Conservation (phyloP, 163 green algal genomes). For the Chlamydomonas reinhardtii region DNA sequence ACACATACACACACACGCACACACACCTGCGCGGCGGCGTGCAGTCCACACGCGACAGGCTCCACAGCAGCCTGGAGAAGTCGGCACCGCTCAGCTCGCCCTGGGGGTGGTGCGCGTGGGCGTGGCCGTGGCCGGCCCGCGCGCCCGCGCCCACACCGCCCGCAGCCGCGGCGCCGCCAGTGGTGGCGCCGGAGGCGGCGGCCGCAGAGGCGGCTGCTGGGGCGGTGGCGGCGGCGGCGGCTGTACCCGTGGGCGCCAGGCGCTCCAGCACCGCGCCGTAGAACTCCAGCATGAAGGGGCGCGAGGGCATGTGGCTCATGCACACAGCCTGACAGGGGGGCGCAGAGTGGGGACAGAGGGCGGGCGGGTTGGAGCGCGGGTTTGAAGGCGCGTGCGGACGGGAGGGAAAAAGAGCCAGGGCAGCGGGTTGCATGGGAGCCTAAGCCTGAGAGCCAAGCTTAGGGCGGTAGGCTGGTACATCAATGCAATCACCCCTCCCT, state of each 20-base stretch:
- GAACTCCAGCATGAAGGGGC: slow-evolving; percentile 57
- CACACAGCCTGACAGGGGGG: slow-evolving; percentile 34
- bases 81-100: slow-evolving; percentile 33
- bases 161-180: no score
- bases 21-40: slow-evolving; percentile 46
- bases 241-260: not conserved
- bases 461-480: no score
- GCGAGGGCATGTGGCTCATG: slow-evolving; percentile 36
- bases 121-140: no score
- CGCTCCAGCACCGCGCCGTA: slow-evolving; percentile 46
- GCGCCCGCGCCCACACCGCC: no score
- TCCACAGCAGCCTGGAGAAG: slow-evolving; percentile 60
- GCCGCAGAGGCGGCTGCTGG: no score
- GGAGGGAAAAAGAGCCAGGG: no score
- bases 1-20: not conserved
- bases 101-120: no score
- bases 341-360: not conserved
- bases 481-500: not conserved
- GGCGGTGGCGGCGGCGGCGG: no score
- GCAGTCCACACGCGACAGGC: slow-evolving; percentile 56
- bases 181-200: no score
- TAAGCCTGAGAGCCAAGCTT: no score
- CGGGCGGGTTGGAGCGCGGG: not conserved
- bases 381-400: not conserved
- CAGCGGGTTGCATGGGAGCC: no score